Evolutionary conservation across 306 rosid species (phyloP).

Genomic region (Acmispon strigosus): DNA sequence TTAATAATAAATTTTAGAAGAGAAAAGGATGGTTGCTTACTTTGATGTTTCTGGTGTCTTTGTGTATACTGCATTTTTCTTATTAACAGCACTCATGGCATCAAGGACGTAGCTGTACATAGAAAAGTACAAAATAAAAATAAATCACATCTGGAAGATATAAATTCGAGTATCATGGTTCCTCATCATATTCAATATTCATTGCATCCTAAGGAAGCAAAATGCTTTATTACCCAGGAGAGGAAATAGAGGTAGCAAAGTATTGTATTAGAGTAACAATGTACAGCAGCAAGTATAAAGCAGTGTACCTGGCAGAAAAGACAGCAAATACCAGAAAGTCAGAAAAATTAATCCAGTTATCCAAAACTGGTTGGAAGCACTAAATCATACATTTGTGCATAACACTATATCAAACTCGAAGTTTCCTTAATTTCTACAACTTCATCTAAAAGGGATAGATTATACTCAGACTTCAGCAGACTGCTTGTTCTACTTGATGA

Average conservation of each 20-base stretch:
- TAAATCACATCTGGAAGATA: conserved; percentile 13
- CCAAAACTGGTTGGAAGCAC: background rate
- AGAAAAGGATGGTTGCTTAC: conserved; percentile 38
- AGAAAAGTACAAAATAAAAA: background rate
- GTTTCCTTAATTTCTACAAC: background rate
- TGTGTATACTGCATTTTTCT: conserved; percentile 34
- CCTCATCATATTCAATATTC: conserved; percentile 2
- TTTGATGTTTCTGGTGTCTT: conserved; percentile 40
- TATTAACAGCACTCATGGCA: conserved; percentile 54
- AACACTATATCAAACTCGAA: background rate
- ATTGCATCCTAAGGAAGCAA: conserved; percentile 11
- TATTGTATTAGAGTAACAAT: conserved; percentile 65
- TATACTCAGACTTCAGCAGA: background rate
- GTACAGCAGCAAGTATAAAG: conserved; percentile 58
- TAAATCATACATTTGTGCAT: background rate
- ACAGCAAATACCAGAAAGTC: background rate
- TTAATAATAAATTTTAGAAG: conserved; percentile 1
- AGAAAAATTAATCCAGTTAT: background rate
- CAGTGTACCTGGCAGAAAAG: conserved; percentile 61
- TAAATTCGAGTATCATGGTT: background rate
- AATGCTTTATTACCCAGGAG: conserved; percentile 73
- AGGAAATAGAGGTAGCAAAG: conserved; percentile 66
- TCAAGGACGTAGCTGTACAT: conserved; percentile 62
- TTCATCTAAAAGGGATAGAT: background rate
- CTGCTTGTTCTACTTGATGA: background rate